phyloP scores from a whole-genome alignment of 2,329 filamentous ascomycete species.

The Metarhizium album region DNA sequence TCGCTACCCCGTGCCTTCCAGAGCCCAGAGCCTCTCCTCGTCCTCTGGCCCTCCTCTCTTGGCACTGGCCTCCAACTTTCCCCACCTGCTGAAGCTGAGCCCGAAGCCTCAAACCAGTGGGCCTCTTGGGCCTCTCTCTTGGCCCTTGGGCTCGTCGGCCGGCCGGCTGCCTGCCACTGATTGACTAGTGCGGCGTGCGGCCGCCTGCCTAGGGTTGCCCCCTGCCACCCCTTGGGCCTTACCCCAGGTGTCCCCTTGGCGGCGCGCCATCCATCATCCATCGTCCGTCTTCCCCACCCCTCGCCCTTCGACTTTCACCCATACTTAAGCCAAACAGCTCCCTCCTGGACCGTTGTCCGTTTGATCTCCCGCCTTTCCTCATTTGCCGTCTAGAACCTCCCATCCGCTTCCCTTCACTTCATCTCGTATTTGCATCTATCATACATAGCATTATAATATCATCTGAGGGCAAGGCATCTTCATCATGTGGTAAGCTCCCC shows the following conservation, averaged over 20 bases:
- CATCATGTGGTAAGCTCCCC: constrained; percentile 15
- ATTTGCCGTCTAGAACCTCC: constrained; percentile 3
- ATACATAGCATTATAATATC: constrained; percentile 3
- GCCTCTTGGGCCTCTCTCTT: not conserved
- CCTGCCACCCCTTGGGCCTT: too few species aligned
- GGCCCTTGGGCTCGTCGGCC: not conserved
- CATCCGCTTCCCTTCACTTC: constrained; percentile 3
- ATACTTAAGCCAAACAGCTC: constrained; percentile 7
- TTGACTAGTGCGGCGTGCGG: too few species aligned
- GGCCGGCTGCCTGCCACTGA: not conserved
- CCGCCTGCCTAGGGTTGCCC: too few species aligned
- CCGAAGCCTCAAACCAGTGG: constrained; percentile 12
- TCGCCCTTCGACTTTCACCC: constrained; percentile 9
- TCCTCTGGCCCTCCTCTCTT: constrained; percentile 2
- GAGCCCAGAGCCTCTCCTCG: too few species aligned
- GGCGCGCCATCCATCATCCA: too few species aligned
- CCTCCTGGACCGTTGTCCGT: constrained; percentile 2
- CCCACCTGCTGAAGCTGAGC: constrained; percentile 11
- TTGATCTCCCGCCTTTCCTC: constrained; percentile 4
- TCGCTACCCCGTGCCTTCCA: constrained; percentile 5
- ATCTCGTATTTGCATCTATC: not conserved
- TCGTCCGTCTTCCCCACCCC: constrained; percentile 6
- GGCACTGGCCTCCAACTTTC: constrained; percentile 7
- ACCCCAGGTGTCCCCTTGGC: too few species aligned
- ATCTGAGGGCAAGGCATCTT: constrained; percentile 7